Evolutionary conservation across 176 grass and related monocot genomes (phyloP), one percentile per base, ranked within the genome.

Genomic region (Elaeis guineensis): DNA sequence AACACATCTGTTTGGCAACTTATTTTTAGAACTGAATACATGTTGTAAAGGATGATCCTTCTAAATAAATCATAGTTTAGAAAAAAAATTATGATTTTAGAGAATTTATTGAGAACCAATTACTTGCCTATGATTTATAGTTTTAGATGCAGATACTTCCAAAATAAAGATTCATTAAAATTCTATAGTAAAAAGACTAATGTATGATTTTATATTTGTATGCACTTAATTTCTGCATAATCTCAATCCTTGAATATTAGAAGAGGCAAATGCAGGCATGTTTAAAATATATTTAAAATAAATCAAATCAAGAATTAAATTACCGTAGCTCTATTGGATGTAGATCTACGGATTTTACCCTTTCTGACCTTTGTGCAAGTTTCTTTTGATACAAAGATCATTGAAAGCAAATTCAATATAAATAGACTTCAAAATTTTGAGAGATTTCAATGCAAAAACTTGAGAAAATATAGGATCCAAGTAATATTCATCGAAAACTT

Each of bases 71-170:
- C n/a, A n/a, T n/a, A n/a, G n/a, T n/a, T n/a, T n/a, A n/a, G n/a
- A n/a, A n/a, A n/a, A n/a, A n/a, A n/a, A n/a, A n/a, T n/a, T n/a
- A n/a, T n/a, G n/a, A n/a, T n/a, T n/a, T n/a, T n/a, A n/a, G n/a
- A n/a, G n/a, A n/a, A n/a, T n/a, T n/a, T n/a, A n/a, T n/a, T n/a
- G n/a, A n/a, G n/a, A n/a, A n/a, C n/a, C n/a, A n/a, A n/a, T n/a
- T n/a, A n/a, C n/a, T n/a, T n/a, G n/a, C n/a, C n/a, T n/a, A n/a
- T 23, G 92, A 77, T 61, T 96, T 86, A 67, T 90, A 90, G 67
- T 91, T 89, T 87, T 87, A 97, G 64, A 97, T 97, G 84, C 92
- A 90, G 48, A 97, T 81, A 52, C 69, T 97, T 67, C 92, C 92
- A 3, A 80, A 88, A 80, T 97, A 97, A 54, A 97, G 84, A 51